Percentiles rank a stretch among this genome's conserved stretches.
These are phyloP conservation scores for Aplosporella prunicola DNA, from an alignment of 2,329 filamentous ascomycete genomes.

Conservation along the genomic window DNA sequence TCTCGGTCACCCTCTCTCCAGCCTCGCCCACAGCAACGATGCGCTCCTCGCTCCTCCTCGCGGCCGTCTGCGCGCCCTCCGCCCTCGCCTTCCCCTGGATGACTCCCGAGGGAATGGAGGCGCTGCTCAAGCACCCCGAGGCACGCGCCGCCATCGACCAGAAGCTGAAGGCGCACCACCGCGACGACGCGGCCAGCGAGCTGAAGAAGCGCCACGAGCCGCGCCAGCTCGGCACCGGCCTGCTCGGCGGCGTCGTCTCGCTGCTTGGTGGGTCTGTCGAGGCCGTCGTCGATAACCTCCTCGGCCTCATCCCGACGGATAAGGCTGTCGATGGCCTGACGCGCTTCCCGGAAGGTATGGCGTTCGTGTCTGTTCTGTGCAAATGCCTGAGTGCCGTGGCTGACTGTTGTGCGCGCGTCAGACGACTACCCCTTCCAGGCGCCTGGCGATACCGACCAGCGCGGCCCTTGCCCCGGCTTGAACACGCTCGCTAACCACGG, in stretches of 20 bases:
- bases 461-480: slow-evolving; percentile 31
- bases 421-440: slow-evolving; percentile 18
- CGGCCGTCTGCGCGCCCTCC: slow-evolving; percentile 10
- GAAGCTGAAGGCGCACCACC: slow-evolving; percentile 10
- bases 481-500: slow-evolving; percentile 34
- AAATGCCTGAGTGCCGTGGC: too few relatives aligned
- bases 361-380: background rate
- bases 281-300: slow-evolving; percentile 12
- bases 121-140: slow-evolving; percentile 15
- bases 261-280: slow-evolving; percentile 10
- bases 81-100: slow-evolving; percentile 15
- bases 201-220: background rate
- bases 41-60: slow-evolving; percentile 9
- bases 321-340: slow-evolving; percentile 14
- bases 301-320: slow-evolving; percentile 14
- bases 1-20: too few relatives aligned
- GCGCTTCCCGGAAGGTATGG: slow-evolving; percentile 16
- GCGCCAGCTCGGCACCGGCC: slow-evolving; percentile 8
- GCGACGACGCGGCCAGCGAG: background rate
- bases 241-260: slow-evolving; percentile 11
- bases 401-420: background rate
- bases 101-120: slow-evolving; percentile 14
- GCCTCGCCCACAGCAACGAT: slow-evolving; percentile 4
- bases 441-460: slow-evolving; percentile 19
- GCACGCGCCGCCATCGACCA: slow-evolving; percentile 13